Conservation (phyloP, 257 asterid species). For the Cinchona pubescens region DNA sequence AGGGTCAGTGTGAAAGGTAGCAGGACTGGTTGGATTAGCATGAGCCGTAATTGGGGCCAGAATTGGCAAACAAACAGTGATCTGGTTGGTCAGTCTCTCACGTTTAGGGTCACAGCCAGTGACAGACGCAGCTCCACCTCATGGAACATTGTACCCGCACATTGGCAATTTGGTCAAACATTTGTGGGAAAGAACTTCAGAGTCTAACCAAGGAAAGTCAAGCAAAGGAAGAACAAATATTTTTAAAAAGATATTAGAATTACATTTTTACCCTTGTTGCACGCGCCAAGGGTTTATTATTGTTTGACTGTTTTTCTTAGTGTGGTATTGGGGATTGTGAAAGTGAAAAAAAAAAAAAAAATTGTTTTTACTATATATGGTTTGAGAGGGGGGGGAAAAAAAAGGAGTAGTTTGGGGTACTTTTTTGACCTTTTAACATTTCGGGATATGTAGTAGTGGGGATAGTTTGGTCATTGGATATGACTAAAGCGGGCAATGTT, state of each 20-base stretch:
- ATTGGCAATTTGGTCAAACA: slow-evolving; percentile 87
- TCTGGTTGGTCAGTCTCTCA: slow-evolving; percentile 65
- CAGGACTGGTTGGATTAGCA: slow-evolving; percentile 54
- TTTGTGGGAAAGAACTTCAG: slow-evolving; percentile 77
- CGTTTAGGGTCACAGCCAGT: slow-evolving; percentile 64
- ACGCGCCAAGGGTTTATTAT: too few species aligned
- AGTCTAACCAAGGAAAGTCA: slow-evolving; percentile 26
- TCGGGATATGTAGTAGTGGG: slow-evolving; percentile 4
- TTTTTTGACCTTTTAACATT: slow-evolving; percentile 17
- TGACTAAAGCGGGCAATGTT: slow-evolving; percentile 2
- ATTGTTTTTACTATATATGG: slow-evolving; percentile 9
- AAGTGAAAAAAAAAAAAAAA: not conserved
- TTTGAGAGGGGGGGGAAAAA: too few species aligned
- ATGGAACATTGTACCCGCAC: slow-evolving; percentile 64
- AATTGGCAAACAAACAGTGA: slow-evolving; percentile 70
- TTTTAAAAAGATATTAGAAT: not conserved
- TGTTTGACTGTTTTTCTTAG: slow-evolving; percentile 28
- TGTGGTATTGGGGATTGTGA: slow-evolving; percentile 35
- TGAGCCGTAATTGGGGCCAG: slow-evolving; percentile 95
- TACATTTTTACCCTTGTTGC: slow-evolving; percentile 1
- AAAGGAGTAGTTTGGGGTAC: slow-evolving; percentile 18
- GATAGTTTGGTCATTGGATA: slow-evolving; percentile 10
- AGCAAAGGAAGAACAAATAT: not conserved
- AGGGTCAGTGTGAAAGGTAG: slow-evolving; percentile 63
- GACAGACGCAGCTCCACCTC: slow-evolving; percentile 77